Evolutionary conservation across 495 filamentous ascomycete species (phyloP), one percentile per base, ranked within the genome.

Genomic region (Trichoderma gamsii): DNA sequence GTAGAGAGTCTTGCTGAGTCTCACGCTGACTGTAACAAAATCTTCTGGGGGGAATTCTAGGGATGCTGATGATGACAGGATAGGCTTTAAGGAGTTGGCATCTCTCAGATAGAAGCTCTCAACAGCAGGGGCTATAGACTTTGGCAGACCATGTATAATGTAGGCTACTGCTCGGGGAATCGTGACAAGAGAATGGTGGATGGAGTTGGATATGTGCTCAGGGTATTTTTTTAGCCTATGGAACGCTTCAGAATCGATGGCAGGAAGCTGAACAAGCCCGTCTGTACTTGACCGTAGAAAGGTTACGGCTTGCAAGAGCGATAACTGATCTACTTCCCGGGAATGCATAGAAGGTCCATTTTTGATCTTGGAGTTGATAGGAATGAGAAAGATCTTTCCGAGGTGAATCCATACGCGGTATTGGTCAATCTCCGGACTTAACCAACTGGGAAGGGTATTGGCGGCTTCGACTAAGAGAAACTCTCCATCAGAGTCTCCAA

Each of bases 381-480:
- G 92, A 66, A 97, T 88, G 71, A 97, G 85, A 44, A 84, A 79
- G 16, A 98, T 85, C 29, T 87, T 83, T 67, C 89, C 89, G 69
- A 86, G 77, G 73, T 96, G 85, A 27, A 93, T 85, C 92, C 91
- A 96, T 51, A 90, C 91, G 64, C 95, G 82, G 76, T 97, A 90
- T 70, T 88, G 85, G 66, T 94, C 92, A 15, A 95, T 87, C 69
- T 97, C 95, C 0, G 96, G 96, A 71, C 90, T 96, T 66, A 99
- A 78, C 95, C 95, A 98, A 46, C 83, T 86, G 16, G 96, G 95
- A 1, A 97, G 80, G 16, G 87, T 87, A 63, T 90, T 93, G 21
- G 96, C 94, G 41, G 95, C 96, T 79, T 99, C 95, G 72, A 97
- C 89, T 63, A 98, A 86, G 43, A 99, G 84, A 72, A 99, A 99